Conservation (phyloP, 805 yeast genomes). For the Ogataea methanolica region DNA sequence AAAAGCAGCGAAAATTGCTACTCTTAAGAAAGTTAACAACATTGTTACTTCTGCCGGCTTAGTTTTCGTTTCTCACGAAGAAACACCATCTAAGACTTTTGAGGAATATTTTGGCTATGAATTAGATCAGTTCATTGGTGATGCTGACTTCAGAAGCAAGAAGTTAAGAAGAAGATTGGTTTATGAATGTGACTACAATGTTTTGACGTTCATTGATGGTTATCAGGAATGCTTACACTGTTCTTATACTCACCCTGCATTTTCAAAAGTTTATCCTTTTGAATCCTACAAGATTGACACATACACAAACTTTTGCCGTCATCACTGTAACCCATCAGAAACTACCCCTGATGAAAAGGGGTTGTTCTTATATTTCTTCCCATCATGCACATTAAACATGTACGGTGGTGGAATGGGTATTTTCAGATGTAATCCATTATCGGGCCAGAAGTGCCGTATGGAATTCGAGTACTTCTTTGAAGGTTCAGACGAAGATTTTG, state of each 20-base stretch:
- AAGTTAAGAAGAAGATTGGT: slow-evolving; percentile 18
- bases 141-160: slow-evolving; percentile 14
- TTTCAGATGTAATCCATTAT: slow-evolving; percentile 26
- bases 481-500: slow-evolving; percentile 25
- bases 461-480: slow-evolving; percentile 29
- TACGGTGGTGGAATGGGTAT: slow-evolving; percentile 29
- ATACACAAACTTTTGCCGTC: slow-evolving; percentile 25
- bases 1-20: slow-evolving; percentile 4
- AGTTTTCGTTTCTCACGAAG: slow-evolving; percentile 24
- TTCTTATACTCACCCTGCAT: slow-evolving; percentile 25
- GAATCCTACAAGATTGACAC: slow-evolving; percentile 25
- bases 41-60: slow-evolving; percentile 22
- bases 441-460: slow-evolving; percentile 24
- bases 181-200: slow-evolving; percentile 24
- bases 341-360: slow-evolving; percentile 14
- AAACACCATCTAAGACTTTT: slow-evolving; percentile 11
- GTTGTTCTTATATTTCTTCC: slow-evolving; percentile 26
- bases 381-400: slow-evolving; percentile 23
- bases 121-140: slow-evolving; percentile 17
- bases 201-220: slow-evolving; percentile 24
- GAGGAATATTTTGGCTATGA: slow-evolving; percentile 19
- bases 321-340: slow-evolving; percentile 18
- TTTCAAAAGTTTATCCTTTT: slow-evolving; percentile 23
- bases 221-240: slow-evolving; percentile 29
- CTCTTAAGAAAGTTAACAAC: slow-evolving; percentile 20